Percentiles rank a stretch among this genome's conserved stretches.
phyloP scores from a whole-genome alignment of 345 rosid genomes.

The Physaria fendleri region DNA sequence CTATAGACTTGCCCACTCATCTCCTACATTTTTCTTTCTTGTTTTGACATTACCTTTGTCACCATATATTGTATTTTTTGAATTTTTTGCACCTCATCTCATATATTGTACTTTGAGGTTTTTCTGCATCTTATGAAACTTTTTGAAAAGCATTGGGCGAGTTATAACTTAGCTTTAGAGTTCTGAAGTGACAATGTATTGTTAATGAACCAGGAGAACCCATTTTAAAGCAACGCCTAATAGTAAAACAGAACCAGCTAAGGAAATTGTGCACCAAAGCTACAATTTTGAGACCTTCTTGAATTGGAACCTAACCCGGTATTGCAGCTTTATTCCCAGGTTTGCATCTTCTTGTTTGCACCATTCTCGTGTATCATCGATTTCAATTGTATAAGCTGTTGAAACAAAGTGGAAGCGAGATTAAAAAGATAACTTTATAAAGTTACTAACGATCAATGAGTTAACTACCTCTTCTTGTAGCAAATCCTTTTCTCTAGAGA shows the following conservation, averaged over 20 bases:
- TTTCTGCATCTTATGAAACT: slow-evolving; percentile 1
- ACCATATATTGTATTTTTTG: not conserved
- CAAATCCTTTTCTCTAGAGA: slow-evolving; percentile 57
- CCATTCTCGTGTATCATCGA: slow-evolving; percentile 7
- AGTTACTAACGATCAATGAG: not conserved
- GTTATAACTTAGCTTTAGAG: not conserved
- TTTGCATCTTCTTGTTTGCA: slow-evolving; percentile 7
- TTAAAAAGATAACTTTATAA: not conserved
- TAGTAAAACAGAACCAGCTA: not conserved
- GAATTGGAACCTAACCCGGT: not conserved
- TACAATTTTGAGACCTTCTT: not conserved
- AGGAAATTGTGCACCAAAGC: not conserved
- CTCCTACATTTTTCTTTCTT: slow-evolving; percentile 2
- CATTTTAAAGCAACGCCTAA: not conserved
- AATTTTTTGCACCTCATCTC: slow-evolving; percentile 11
- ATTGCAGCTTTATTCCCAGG: not conserved
- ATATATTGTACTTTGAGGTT: slow-evolving; percentile 12
- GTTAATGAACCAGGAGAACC: not conserved
- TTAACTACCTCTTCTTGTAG: slow-evolving; percentile 75
- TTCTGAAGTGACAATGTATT: not conserved
- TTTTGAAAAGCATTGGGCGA: not conserved
- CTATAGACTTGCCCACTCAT: slow-evolving; percentile 12
- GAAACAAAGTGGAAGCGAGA: not conserved
- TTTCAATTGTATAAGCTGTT: slow-evolving; percentile 21
- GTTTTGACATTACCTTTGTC: not conserved